These are phyloP conservation scores for Cystofilobasidium macerans DNA, from an alignment of 768 basidiomycete genomes.

Conservation along the genomic window DNA sequence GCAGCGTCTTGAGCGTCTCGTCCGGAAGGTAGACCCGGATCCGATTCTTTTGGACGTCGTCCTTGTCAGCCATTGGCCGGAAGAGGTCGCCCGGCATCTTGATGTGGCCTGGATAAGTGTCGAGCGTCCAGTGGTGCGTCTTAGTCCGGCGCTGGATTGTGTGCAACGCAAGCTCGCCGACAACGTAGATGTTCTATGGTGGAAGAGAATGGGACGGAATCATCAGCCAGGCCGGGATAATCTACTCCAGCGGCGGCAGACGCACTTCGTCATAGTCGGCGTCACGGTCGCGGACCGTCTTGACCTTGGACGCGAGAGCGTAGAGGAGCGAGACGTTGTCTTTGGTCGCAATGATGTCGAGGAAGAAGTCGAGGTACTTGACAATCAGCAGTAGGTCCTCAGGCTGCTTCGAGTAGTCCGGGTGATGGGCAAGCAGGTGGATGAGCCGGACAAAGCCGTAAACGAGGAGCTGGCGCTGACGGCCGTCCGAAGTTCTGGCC, in stretches of 20 bases:
- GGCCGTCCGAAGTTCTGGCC: neutral
- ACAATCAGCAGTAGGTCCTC: conserved; percentile 67
- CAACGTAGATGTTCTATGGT: conserved; percentile 66
- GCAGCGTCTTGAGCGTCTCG: conserved; percentile 25
- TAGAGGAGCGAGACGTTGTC: conserved; percentile 78
- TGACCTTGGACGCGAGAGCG: conserved; percentile 66
- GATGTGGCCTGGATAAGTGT: conserved; percentile 69
- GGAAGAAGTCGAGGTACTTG: conserved; percentile 83
- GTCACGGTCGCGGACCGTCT: conserved; percentile 73
- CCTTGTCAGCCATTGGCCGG: conserved; percentile 54
- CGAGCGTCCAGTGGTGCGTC: conserved; percentile 58
- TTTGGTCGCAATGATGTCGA: conserved; percentile 60
- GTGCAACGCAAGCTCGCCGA: conserved; percentile 80
- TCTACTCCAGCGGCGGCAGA: neutral
- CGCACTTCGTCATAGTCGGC: conserved; percentile 58
- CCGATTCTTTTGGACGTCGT: conserved; percentile 40
- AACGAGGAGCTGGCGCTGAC: conserved; percentile 2
- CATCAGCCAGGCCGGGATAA: neutral
- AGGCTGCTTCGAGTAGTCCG: conserved; percentile 57
- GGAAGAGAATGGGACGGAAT: conserved; percentile 16
- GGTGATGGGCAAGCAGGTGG: conserved; percentile 83
- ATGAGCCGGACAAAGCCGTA: conserved; percentile 68
- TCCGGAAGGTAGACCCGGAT: conserved; percentile 28
- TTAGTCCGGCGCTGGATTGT: conserved; percentile 62
- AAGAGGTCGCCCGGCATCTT: conserved; percentile 74